phyloP scores from a whole-genome alignment of 306 rosid genomes.

The Fragaria ananassa region DNA sequence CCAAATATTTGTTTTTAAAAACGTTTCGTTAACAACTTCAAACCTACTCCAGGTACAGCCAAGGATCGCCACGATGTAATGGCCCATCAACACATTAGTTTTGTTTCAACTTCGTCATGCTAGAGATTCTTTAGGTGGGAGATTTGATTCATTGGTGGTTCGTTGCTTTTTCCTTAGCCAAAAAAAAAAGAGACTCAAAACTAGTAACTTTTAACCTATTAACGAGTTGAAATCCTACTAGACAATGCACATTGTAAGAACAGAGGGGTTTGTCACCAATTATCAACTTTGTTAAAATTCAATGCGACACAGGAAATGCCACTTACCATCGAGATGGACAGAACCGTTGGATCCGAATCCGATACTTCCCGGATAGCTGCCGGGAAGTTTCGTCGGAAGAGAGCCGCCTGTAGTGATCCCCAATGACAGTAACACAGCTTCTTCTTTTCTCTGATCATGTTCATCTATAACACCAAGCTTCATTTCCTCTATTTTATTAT shows the following conservation, averaged over 20 bases:
- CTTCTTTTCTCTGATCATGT: conserved; percentile 32
- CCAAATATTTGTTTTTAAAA: not conserved
- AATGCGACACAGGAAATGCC: not conserved
- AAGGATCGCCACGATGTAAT: conserved; percentile 15
- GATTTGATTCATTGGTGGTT: not conserved
- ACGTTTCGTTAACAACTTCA: not conserved
- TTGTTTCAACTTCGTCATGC: conserved; percentile 1
- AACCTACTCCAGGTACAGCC: conserved; percentile 11
- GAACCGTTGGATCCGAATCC: conserved; percentile 94
- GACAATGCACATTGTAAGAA: conserved; percentile 3
- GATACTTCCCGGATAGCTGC: conserved; percentile 79
- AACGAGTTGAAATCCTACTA: not conserved
- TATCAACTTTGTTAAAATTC: not conserved
- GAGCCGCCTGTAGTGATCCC: conserved; percentile 65
- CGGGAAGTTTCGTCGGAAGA: conserved; percentile 64
- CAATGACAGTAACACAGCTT: conserved; percentile 50
- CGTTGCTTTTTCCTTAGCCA: not conserved
- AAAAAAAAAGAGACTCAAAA: not conserved
- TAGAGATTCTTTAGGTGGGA: conserved; percentile 14
- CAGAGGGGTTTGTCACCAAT: no score
- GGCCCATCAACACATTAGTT: conserved; percentile 2
- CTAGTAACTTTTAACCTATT: not conserved
- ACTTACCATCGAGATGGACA: conserved; percentile 80
- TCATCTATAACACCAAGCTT: conserved; percentile 43
- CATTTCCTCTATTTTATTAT: conserved; percentile 49